phyloP scores from a whole-genome alignment of 2,329 filamentous ascomycete genomes.

The Calonectria pauciramosa region DNA sequence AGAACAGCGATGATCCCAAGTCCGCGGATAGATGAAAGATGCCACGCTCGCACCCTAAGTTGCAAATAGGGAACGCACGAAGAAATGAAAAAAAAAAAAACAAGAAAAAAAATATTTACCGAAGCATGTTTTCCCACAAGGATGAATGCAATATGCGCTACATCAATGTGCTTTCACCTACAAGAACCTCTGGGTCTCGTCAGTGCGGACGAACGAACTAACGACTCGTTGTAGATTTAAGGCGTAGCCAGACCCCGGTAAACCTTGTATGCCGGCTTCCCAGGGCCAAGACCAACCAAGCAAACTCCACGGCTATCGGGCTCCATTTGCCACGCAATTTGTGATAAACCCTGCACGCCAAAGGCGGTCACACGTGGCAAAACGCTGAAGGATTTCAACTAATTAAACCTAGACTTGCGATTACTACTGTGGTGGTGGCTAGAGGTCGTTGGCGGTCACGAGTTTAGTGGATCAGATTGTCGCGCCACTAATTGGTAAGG shows the following conservation, averaged over 20 bases:
- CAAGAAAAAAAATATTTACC: no score
- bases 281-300: not conserved
- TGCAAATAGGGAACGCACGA: not conserved
- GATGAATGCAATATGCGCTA: not conserved
- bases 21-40: not conserved
- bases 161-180: not conserved
- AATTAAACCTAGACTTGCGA: no score
- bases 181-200: not conserved
- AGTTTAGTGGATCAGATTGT: no score
- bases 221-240: not conserved
- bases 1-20: not conserved
- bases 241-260: not conserved
- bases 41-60: not conserved
- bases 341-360: no score
- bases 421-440: no score
- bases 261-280: constrained; percentile 4
- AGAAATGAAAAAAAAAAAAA: not conserved
- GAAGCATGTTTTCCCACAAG: not conserved
- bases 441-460: no score
- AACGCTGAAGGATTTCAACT: no score
- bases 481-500: no score
- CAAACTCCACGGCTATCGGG: not conserved
- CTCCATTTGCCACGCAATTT: not conserved
- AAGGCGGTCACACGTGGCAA: no score
- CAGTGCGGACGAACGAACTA: not conserved